These are phyloP conservation scores for Ambrosia artemisiifolia DNA, from an alignment of 129 eudicot species.

Conservation along the genomic window DNA sequence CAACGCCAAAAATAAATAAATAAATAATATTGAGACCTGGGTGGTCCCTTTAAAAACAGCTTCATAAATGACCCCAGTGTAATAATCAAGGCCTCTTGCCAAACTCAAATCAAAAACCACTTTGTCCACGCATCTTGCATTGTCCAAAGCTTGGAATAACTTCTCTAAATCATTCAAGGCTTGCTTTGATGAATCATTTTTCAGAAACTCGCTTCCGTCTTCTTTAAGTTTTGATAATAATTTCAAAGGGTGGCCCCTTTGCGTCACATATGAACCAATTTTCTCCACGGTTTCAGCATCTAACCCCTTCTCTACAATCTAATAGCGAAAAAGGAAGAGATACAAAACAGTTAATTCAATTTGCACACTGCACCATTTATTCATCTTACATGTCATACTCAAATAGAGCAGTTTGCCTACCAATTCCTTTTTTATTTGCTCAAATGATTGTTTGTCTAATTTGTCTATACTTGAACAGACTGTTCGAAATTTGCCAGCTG, in stretches of 20 bases:
- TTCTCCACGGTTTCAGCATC: constrained; percentile 56
- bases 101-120: constrained; percentile 84
- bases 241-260: constrained; percentile 65
- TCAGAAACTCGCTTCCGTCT: constrained; percentile 59
- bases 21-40: constrained; percentile 42
- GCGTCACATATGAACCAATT: constrained; percentile 68
- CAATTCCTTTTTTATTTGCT: constrained; percentile 83
- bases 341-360: neutral
- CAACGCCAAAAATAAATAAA: neutral
- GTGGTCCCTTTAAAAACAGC: constrained; percentile 87
- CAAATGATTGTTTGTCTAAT: constrained; percentile 82
- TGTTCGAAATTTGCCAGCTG: constrained; percentile 73
- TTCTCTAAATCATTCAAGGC: constrained; percentile 80
- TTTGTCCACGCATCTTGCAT: constrained; percentile 54
- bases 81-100: constrained; percentile 97
- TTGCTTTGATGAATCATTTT: constrained; percentile 46
- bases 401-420: constrained; percentile 33
- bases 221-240: constrained; percentile 54
- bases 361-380: neutral
- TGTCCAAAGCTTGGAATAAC: constrained; percentile 67
- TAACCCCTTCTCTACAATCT: constrained; percentile 90
- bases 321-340: neutral
- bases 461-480: constrained; percentile 97
- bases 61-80: constrained; percentile 93
- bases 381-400: neutral